These are phyloP conservation scores for Collybiopsis confluens DNA, from an alignment of 768 basidiomycete genomes.

Conservation along the genomic window DNA sequence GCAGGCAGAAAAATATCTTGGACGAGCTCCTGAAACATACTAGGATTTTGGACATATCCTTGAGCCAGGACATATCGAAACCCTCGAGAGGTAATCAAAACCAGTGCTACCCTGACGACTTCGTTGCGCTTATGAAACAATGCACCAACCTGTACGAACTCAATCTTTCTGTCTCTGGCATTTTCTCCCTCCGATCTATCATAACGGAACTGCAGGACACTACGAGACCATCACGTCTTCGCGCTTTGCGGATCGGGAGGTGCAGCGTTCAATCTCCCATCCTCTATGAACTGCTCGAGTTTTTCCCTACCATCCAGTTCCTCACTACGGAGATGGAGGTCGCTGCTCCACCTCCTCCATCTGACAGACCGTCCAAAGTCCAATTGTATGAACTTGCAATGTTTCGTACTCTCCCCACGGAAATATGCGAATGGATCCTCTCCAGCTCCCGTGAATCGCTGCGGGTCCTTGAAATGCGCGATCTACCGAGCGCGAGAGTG, in stretches of 20 bases:
- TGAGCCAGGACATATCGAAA: background rate
- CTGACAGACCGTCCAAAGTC: conserved; percentile 13
- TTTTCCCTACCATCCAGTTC: conserved; percentile 33
- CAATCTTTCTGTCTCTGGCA: background rate
- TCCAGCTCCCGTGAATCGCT: conserved; percentile 28
- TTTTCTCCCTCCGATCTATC: background rate
- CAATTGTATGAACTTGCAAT: conserved; percentile 38
- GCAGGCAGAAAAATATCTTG: background rate
- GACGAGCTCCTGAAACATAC: background rate
- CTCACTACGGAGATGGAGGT: conserved; percentile 35
- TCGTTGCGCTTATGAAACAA: background rate
- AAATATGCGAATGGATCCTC: conserved; percentile 35
- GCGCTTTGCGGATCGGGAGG: conserved; percentile 20
- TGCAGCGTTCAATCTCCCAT: conserved; percentile 40
- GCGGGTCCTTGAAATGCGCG: conserved; percentile 36
- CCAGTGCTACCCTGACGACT: background rate
- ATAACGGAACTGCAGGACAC: background rate
- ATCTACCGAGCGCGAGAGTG: conserved; percentile 23
- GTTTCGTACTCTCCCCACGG: conserved; percentile 23
- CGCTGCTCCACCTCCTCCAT: conserved; percentile 28
- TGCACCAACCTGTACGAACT: conserved; percentile 5
- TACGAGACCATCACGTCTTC: background rate
- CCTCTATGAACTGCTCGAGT: conserved; percentile 35
- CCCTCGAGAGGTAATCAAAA: background rate
- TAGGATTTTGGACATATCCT: background rate